A percentile compares a stretch with the other conserved stretches of the same genome.
Evolutionary conservation across 176 grass and related monocot genomes (phyloP).

Genomic region (Cocos nucifera): DNA sequence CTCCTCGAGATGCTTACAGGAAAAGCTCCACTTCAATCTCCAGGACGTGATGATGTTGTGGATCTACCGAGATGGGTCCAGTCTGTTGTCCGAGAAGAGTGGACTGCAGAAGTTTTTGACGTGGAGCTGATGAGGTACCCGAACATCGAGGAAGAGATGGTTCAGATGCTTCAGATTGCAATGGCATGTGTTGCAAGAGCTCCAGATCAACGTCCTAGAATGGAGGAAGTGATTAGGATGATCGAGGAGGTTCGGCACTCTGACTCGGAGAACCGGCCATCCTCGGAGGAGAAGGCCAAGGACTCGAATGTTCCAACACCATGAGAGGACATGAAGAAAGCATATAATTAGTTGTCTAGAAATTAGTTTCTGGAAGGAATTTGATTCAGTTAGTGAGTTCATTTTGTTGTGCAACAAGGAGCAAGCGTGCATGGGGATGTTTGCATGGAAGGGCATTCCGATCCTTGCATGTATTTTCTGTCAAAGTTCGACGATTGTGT

Average conservation of each 20-base stretch:
- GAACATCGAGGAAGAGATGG: conserved; percentile 7
- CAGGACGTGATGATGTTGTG: conserved; percentile 2
- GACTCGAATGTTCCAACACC: not conserved
- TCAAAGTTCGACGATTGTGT: no score
- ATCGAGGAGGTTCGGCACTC: not conserved
- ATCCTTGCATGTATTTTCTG: no score
- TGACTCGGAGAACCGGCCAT: conserved; percentile 9
- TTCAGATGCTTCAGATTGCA: conserved; percentile 9
- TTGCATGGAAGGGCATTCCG: no score
- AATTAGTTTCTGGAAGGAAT: no score
- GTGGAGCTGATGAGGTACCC: conserved; percentile 10
- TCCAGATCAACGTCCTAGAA: conserved; percentile 10
- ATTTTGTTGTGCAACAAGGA: no score
- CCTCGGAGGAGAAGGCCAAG: not conserved
- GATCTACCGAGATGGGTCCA: conserved; percentile 11
- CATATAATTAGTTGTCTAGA: no score
- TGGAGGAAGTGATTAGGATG: conserved; percentile 9
- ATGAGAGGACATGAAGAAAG: not conserved
- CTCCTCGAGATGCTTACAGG: conserved; percentile 7
- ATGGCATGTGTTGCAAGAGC: conserved; percentile 5
- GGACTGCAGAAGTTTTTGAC: conserved; percentile 13
- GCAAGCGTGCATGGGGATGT: no score
- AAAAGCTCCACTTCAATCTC: conserved; percentile 14
- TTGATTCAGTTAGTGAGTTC: no score
- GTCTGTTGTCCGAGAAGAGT: conserved; percentile 13